Conservation (phyloP, 768 basidiomycete genomes). For the Tylopilus cervinicoccineus region DNA sequence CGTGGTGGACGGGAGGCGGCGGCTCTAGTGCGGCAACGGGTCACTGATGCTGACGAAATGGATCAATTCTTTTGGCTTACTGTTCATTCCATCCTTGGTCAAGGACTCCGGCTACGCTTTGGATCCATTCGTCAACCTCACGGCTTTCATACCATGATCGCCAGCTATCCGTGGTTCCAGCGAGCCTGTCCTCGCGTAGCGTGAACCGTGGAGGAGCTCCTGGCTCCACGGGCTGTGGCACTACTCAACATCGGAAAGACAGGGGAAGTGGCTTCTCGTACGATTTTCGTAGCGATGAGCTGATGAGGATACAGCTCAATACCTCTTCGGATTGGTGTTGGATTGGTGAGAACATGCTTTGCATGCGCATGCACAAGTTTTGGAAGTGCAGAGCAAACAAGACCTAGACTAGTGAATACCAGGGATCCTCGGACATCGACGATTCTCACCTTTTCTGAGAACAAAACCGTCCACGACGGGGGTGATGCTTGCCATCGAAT, state of each 20-base stretch:
- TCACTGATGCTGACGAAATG: not conserved
- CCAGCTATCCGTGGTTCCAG: constrained; percentile 80
- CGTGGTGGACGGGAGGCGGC: constrained; percentile 53
- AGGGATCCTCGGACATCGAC: not conserved
- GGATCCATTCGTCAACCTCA: constrained; percentile 94
- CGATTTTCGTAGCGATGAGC: constrained; percentile 78
- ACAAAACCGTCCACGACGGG: constrained; percentile 98
- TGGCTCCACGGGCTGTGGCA: constrained; percentile 66
- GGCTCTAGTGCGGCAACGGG: constrained; percentile 36
- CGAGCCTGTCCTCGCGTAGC: constrained; percentile 69
- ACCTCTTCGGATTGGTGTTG: constrained; percentile 46
- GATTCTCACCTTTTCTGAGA: constrained; percentile 75
- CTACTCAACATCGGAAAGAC: constrained; percentile 5
- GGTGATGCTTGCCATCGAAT: constrained; percentile 84
- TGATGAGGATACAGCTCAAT: constrained; percentile 83
- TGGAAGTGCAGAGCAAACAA: constrained; percentile 70
- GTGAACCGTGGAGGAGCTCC: constrained; percentile 60
- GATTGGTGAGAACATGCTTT: constrained; percentile 56
- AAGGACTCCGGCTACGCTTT: constrained; percentile 80
- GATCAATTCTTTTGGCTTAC: constrained; percentile 38
- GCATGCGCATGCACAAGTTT: constrained; percentile 80
- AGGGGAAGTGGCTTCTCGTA: constrained; percentile 27
- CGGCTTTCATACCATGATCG: constrained; percentile 69
- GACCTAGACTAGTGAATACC: constrained; percentile 47
- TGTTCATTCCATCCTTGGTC: constrained; percentile 89